phyloP scores from a whole-genome alignment of 2,329 filamentous ascomycete species.

The Fusarium proliferatum region DNA sequence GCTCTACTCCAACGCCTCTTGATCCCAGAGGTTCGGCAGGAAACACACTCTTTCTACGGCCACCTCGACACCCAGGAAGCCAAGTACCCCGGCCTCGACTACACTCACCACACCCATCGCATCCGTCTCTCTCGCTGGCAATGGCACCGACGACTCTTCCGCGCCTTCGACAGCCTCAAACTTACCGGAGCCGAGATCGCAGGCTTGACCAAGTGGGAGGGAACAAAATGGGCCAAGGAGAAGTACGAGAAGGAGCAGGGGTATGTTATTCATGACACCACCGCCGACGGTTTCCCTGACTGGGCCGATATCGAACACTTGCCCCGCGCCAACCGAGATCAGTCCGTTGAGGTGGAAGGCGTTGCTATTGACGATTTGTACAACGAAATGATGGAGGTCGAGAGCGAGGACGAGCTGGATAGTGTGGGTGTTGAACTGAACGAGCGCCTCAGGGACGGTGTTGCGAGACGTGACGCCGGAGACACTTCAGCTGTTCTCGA shows the following conservation, averaged over 20 bases:
- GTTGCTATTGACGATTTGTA: slow-evolving; percentile 44
- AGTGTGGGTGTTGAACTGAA: slow-evolving; percentile 73
- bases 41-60: slow-evolving; percentile 82
- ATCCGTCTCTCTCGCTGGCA: slow-evolving; percentile 81
- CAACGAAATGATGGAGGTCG: slow-evolving; percentile 57
- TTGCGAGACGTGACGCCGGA: slow-evolving; percentile 71
- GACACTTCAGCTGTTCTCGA: slow-evolving; percentile 70
- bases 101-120: slow-evolving; percentile 77
- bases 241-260: slow-evolving; percentile 81
- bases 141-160: slow-evolving; percentile 81
- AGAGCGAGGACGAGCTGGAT: slow-evolving; percentile 61
- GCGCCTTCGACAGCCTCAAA: slow-evolving; percentile 76
- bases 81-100: slow-evolving; percentile 85
- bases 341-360: slow-evolving; percentile 26
- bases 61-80: slow-evolving; percentile 83
- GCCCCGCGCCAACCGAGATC: slow-evolving; percentile 27
- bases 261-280: slow-evolving; percentile 76
- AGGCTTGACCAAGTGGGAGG: slow-evolving; percentile 82
- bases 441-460: slow-evolving; percentile 72
- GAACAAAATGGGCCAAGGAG: slow-evolving; percentile 84
- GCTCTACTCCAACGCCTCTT: slow-evolving; percentile 76
- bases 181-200: slow-evolving; percentile 78
- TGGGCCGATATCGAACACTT: slow-evolving; percentile 56
- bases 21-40: slow-evolving; percentile 81
- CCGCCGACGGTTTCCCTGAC: slow-evolving; percentile 72